These are phyloP conservation scores for Penicillium antarcticum DNA, from an alignment of 495 filamentous ascomycete genomes.

Conservation along the genomic window DNA sequence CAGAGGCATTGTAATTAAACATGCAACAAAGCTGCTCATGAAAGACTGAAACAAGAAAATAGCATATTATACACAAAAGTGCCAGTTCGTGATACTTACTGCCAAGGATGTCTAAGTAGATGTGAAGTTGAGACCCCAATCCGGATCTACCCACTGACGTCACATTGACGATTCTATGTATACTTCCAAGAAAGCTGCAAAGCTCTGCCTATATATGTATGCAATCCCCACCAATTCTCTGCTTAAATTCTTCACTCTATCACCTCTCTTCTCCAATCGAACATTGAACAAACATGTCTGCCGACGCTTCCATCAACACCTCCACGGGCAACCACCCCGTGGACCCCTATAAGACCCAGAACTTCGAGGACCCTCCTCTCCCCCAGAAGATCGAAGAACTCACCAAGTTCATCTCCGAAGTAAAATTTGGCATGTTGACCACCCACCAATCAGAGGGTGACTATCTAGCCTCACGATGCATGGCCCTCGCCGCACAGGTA, in stretches of 20 bases:
- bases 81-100: too few relatives aligned
- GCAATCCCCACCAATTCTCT: not conserved
- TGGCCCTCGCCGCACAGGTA: constrained; percentile 87
- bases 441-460: constrained; percentile 66
- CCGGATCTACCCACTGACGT: constrained; percentile 24
- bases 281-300: constrained; percentile 27
- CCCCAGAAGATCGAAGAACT: constrained; percentile 80
- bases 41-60: too few relatives aligned
- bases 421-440: constrained; percentile 81
- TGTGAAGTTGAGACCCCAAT: too few relatives aligned
- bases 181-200: constrained; percentile 6
- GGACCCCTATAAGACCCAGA: constrained; percentile 81
- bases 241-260: not conserved
- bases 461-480: constrained; percentile 74
- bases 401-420: constrained; percentile 57
- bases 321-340: constrained; percentile 56
- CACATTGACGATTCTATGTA: constrained; percentile 22
- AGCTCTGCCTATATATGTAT: constrained; percentile 3
- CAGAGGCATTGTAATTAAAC: too few relatives aligned
- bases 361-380: constrained; percentile 57
- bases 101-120: too few relatives aligned
- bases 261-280: not conserved
- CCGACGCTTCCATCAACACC: constrained; percentile 50
- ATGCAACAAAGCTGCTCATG: too few relatives aligned
- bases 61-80: too few relatives aligned